A percentile compares a stretch with the other conserved stretches of the same genome.
These are phyloP conservation scores for Leucosporidium creatinivorum DNA, from an alignment of 768 basidiomycete genomes.

Conservation along the genomic window DNA sequence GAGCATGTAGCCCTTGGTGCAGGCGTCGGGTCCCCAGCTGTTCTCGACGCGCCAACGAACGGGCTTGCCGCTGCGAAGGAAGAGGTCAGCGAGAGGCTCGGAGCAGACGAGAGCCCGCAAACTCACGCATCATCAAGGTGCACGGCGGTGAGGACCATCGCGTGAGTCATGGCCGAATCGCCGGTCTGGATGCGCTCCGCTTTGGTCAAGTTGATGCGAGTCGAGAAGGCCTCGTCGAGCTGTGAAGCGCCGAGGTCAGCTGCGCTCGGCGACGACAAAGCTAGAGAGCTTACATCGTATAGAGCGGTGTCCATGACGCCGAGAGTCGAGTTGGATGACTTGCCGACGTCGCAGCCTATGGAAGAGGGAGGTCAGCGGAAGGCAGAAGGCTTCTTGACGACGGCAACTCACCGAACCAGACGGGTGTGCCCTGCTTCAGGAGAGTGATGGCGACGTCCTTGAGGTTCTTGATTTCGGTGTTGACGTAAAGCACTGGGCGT, in stretches of 20 bases:
- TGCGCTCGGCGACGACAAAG: not conserved
- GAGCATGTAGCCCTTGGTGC: constrained; percentile 64
- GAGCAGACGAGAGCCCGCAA: not conserved
- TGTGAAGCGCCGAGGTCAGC: constrained; percentile 1
- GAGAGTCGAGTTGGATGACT: constrained; percentile 60
- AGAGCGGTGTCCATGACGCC: constrained; percentile 77
- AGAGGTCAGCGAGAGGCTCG: not conserved
- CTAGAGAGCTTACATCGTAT: constrained; percentile 1
- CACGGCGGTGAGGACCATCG: constrained; percentile 43
- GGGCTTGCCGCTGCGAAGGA: constrained; percentile 51
- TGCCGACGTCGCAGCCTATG: constrained; percentile 75
- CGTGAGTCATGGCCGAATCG: constrained; percentile 90
- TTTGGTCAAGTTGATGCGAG: constrained; percentile 70
- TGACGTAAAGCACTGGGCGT: constrained; percentile 61
- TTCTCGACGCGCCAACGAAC: constrained; percentile 96
- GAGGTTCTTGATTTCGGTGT: constrained; percentile 45
- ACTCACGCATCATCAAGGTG: constrained; percentile 15
- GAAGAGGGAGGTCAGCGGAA: constrained; percentile 61
- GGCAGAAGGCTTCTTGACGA: constrained; percentile 56
- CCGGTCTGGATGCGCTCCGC: constrained; percentile 71
- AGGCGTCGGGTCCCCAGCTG: constrained; percentile 72
- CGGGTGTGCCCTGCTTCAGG: constrained; percentile 33
- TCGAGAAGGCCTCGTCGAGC: constrained; percentile 68
- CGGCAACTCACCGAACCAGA: constrained; percentile 38
- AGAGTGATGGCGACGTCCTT: constrained; percentile 69